Percentiles rank a stretch among this genome's conserved stretches.
phyloP scores from a whole-genome alignment of 2,329 filamentous ascomycete genomes.

The Trichoderma koningiopsis region DNA sequence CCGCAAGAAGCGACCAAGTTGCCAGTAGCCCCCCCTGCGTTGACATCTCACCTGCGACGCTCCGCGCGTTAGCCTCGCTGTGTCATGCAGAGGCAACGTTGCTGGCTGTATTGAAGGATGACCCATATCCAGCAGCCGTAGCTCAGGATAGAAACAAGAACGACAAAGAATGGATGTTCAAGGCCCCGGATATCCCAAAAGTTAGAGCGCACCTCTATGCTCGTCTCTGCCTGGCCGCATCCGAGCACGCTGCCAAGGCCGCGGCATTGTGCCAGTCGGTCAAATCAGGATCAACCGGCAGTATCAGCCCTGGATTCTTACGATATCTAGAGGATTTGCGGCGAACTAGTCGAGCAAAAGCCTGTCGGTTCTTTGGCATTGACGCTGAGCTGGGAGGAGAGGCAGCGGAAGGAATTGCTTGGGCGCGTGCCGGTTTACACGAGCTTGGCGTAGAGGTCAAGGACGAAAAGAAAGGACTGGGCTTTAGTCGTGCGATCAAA shows the following conservation, averaged over 20 bases:
- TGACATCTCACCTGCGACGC: conserved; percentile 56
- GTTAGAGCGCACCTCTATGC: conserved; percentile 88
- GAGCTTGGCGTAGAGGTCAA: conserved; percentile 68
- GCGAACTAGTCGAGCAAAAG: conserved; percentile 76
- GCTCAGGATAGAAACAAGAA: conserved; percentile 79
- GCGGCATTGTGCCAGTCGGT: conserved; percentile 51
- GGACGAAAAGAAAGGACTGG: conserved; percentile 55
- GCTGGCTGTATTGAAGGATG: conserved; percentile 88
- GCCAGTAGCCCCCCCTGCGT: conserved; percentile 48
- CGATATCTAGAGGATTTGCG: conserved; percentile 77
- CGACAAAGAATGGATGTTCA: conserved; percentile 96
- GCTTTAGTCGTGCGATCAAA: conserved; percentile 68
- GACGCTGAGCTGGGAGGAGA: conserved; percentile 83
- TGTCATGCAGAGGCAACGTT: conserved; percentile 87
- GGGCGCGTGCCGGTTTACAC: conserved; percentile 75
- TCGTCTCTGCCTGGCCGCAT: conserved; percentile 80
- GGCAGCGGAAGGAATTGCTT: conserved; percentile 82
- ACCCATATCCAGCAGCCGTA: conserved; percentile 83
- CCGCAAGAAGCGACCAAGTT: conserved; percentile 54
- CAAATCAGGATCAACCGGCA: conserved; percentile 46
- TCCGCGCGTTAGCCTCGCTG: conserved; percentile 63
- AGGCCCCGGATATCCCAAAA: conserved; percentile 81
- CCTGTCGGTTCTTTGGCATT: conserved; percentile 87
- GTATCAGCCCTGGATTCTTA: conserved; percentile 65
- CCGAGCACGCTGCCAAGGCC: conserved; percentile 82